Evolutionary conservation across 2,329 filamentous ascomycete genomes (phyloP).

Genomic region (Xenoacremonium recifei): DNA sequence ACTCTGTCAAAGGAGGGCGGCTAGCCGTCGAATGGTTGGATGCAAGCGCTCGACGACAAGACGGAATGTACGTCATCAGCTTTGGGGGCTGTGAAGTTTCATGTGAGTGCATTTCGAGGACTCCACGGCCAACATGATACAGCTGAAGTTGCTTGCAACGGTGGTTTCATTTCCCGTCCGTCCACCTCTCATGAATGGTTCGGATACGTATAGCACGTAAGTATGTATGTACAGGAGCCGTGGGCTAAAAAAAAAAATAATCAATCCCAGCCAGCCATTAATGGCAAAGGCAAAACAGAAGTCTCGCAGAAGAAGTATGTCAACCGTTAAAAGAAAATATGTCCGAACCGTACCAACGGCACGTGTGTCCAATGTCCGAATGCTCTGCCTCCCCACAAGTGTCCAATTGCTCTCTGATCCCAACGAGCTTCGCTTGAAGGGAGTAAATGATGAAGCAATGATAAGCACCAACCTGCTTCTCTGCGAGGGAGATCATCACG

Average conservation of each 20-base stretch:
- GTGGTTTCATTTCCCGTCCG: too few relatives aligned
- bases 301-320: background rate
- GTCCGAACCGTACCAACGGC: background rate
- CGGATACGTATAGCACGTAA: too few relatives aligned
- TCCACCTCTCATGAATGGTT: too few relatives aligned
- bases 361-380: background rate
- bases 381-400: background rate
- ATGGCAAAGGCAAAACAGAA: background rate
- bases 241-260: background rate
- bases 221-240: too few relatives aligned
- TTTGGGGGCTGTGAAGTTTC: background rate
- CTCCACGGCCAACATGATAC: background rate
- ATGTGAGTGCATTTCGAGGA: background rate
- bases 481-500: too few relatives aligned
- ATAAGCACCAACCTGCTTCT: too few relatives aligned
- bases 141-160: too few relatives aligned
- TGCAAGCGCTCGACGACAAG: background rate
- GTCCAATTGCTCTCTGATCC: background rate
- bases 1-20: background rate
- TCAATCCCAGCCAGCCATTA: background rate
- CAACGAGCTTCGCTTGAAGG: background rate
- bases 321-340: background rate
- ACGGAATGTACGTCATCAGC: background rate
- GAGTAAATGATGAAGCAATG: background rate
- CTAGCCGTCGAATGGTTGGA: background rate